Percentiles rank a stretch among this genome's conserved stretches.
phyloP scores from a whole-genome alignment of 2,329 filamentous ascomycete genomes.

The Aspergillus fijiensis region DNA sequence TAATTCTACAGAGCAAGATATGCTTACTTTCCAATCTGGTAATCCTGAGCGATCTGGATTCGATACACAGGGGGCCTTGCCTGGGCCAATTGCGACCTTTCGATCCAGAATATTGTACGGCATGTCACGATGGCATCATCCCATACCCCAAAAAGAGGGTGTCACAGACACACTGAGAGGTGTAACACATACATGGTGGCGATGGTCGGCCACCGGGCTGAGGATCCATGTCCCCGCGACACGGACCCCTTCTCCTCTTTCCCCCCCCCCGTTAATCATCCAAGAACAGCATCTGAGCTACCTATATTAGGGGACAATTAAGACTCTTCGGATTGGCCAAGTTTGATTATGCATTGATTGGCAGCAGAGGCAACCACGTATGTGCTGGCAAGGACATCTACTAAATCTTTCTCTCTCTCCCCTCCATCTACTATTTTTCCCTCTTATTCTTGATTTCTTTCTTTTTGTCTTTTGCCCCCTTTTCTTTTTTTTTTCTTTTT shows the following conservation, averaged over 20 bases:
- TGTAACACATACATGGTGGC: not conserved
- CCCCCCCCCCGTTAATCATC: not conserved
- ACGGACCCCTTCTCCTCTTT: constrained; percentile 2
- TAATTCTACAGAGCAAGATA: too few species aligned
- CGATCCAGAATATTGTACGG: not conserved
- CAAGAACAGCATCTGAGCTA: not conserved
- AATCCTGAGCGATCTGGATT: not conserved
- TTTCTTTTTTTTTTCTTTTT: too few species aligned
- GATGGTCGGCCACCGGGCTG: not conserved
- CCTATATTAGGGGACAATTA: not conserved
- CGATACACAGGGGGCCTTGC: not conserved
- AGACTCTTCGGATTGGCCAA: not conserved
- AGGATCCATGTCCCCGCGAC: constrained; percentile 1
- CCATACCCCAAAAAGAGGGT: not conserved
- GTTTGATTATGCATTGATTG: constrained; percentile 20
- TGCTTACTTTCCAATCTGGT: too few species aligned
- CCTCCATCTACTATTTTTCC: not conserved
- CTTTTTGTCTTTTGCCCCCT: not conserved
- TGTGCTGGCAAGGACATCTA: not conserved
- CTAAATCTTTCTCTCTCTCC: not conserved
- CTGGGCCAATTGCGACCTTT: not conserved
- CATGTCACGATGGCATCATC: not conserved
- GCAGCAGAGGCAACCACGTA: constrained; percentile 25
- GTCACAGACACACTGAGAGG: not conserved
- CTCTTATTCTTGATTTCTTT: not conserved